These are phyloP conservation scores for Alternaria arborescens DNA, from an alignment of 2,329 filamentous ascomycete genomes.

Conservation along the genomic window DNA sequence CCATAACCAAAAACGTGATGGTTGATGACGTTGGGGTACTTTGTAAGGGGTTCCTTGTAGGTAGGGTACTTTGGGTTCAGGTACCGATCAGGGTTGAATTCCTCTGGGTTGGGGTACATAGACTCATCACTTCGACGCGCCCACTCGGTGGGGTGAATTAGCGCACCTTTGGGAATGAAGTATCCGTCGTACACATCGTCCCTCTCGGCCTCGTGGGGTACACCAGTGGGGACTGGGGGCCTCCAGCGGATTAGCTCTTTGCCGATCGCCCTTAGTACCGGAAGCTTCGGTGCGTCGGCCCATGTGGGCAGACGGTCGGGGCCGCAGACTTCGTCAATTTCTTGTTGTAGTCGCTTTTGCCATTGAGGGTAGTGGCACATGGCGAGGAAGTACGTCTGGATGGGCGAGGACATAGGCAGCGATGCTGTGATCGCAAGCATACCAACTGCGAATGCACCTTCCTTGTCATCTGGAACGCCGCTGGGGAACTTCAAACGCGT, in stretches of 20 bases:
- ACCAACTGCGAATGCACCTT: conserved; percentile 8
- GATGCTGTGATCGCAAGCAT: conserved; percentile 13
- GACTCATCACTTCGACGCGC: conserved; percentile 64
- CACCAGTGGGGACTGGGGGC: conserved; percentile 23
- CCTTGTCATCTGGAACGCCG: neutral
- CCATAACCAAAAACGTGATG: conserved; percentile 25
- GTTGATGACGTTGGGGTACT: conserved; percentile 19
- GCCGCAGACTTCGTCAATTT: conserved; percentile 66
- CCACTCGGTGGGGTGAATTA: conserved; percentile 27
- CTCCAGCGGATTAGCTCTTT: conserved; percentile 31
- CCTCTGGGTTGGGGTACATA: conserved; percentile 67
- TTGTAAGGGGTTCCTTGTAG: conserved; percentile 20
- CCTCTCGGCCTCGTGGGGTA: conserved; percentile 20
- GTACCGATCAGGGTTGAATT: conserved; percentile 66
- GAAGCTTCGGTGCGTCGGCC: conserved; percentile 16
- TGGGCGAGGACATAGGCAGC: conserved; percentile 8
- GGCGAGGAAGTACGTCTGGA: conserved; percentile 22
- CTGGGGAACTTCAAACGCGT: conserved; percentile 10
- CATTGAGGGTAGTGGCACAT: conserved; percentile 58
- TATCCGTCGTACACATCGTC: conserved; percentile 31
- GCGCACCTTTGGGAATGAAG: conserved; percentile 26
- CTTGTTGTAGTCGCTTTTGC: conserved; percentile 63
- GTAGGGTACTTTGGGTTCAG: conserved; percentile 44
- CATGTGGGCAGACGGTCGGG: conserved; percentile 18
- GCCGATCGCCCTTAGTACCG: conserved; percentile 18